A percentile compares a stretch with the other conserved stretches of the same genome.
These are phyloP conservation scores for Emergomyces pasteurianus DNA, from an alignment of 2,329 filamentous ascomycete genomes.

Conservation along the genomic window DNA sequence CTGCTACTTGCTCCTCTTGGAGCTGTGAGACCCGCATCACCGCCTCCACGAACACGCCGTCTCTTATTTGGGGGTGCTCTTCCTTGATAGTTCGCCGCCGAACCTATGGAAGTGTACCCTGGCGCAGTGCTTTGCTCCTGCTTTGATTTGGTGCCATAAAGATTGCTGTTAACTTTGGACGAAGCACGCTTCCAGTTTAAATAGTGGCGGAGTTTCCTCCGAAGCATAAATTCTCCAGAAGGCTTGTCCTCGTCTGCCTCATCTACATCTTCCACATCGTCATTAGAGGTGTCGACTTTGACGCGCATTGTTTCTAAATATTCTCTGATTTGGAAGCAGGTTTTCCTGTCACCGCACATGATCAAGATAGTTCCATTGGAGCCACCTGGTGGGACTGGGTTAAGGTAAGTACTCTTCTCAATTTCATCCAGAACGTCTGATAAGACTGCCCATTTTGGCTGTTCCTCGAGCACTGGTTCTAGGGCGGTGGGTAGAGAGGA, in stretches of 20 bases:
- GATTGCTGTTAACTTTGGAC: slow-evolving; percentile 57
- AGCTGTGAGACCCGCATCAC: slow-evolving; percentile 44
- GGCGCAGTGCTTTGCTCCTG: slow-evolving; percentile 14
- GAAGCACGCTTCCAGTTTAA: slow-evolving; percentile 85
- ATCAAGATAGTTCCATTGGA: slow-evolving; percentile 88
- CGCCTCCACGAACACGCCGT: slow-evolving; percentile 67
- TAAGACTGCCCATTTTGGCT: slow-evolving; percentile 84
- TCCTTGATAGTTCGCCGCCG: slow-evolving; percentile 36
- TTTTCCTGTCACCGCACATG: slow-evolving; percentile 84
- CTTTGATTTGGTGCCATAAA: slow-evolving; percentile 21
- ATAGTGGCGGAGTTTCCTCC: slow-evolving; percentile 73
- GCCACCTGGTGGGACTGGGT: slow-evolving; percentile 62
- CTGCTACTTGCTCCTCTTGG: slow-evolving; percentile 60
- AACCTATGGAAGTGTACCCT: slow-evolving; percentile 11
- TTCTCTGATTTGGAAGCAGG: slow-evolving; percentile 77
- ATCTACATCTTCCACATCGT: slow-evolving; percentile 5
- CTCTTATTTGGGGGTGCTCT: slow-evolving; percentile 74
- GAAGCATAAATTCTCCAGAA: slow-evolving; percentile 81
- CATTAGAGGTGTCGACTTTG: slow-evolving; percentile 30
- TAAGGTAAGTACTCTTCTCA: slow-evolving; percentile 77
- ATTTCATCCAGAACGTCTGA: slow-evolving; percentile 91
- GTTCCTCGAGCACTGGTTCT: slow-evolving; percentile 75
- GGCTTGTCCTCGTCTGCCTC: slow-evolving; percentile 40
- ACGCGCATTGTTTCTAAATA: slow-evolving; percentile 87
- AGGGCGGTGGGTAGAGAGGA: slow-evolving; percentile 48